Evolutionary conservation across 345 rosid genomes (phyloP).

Genomic region (Gynandropsis gynandra): DNA sequence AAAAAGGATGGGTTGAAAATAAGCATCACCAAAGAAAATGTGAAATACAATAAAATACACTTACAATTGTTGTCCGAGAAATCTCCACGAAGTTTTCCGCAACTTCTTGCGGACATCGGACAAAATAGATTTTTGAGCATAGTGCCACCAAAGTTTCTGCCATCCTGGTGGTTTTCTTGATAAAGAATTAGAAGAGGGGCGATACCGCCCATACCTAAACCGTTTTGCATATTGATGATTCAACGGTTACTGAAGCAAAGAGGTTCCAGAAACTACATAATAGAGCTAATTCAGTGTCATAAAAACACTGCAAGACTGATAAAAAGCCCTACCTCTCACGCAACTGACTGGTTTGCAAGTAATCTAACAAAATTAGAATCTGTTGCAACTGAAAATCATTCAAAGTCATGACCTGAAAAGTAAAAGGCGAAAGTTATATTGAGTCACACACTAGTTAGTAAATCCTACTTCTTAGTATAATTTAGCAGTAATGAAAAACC

Average conservation of each 20-base stretch:
- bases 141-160: conserved; percentile 83
- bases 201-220: conserved; percentile 83
- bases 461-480: conserved; percentile 12
- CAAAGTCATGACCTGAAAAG: conserved; percentile 47
- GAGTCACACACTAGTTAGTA: conserved; percentile 2
- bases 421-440: conserved; percentile 10
- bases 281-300: conserved; percentile 7
- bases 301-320: neutral
- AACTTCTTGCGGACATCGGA: conserved; percentile 66
- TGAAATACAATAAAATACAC: conserved; percentile 22
- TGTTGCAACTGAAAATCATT: conserved; percentile 73
- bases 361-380: conserved; percentile 58
- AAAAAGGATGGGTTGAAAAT: neutral
- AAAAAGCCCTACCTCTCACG: conserved; percentile 69
- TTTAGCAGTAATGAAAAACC: conserved; percentile 20
- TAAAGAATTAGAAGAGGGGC: conserved; percentile 55
- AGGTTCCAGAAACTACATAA: neutral
- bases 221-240: conserved; percentile 10
- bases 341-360: conserved; percentile 54
- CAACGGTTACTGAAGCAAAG: neutral
- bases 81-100: conserved; percentile 84
- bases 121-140: conserved; percentile 71
- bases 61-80: conserved; percentile 68
- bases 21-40: conserved; percentile 9
- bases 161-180: conserved; percentile 58